Evolutionary conservation across 805 yeast species (phyloP), one percentile per base, ranked within the genome.

Genomic region (Cyberlindnera veronae): DNA sequence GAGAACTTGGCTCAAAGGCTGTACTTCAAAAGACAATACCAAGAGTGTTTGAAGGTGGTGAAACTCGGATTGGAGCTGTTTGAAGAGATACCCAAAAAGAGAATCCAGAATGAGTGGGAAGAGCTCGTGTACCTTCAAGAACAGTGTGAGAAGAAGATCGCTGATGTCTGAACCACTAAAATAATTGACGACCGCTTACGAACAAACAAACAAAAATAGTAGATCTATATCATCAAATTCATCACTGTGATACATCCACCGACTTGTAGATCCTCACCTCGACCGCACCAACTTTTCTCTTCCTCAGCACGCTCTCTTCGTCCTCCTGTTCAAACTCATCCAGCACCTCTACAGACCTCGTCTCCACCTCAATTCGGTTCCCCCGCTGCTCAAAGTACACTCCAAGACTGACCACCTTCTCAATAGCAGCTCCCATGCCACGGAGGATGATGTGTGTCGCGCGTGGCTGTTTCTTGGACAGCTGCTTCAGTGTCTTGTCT

Each of bases 401-500:
- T 0, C 77, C 95, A 1, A 89, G 46, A 12, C 79, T 66, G n/a
- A 84, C 45, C 0, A 81, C 77, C 51, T 75, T 81, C 35, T 73
- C 79, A 9, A 84, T 76, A 9, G 90, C 74, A 41, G 68, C 71
- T 2, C 96, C 96, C 83, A 86, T 79, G 0, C 95, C 96, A 39
- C 76, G 61, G 3, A 89, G 71, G 0, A 72, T 67, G 7, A 87
- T 68, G 53, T 66, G 75, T 20, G 64, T 54, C 1, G 65, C 64
- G 15, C 60, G 62, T n/a, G 66, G 63, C 11, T 66, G 67, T 28
- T 66, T 68, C 40, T 69, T 69, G 41, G 68, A 64, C 47, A 77
- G 67, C 34, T 68, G 70, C 5, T 58, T 63, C 17, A 87, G 57
- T 37, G 70, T 64, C 53, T 77, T 78, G 29, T 69, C 69, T 2